Evolutionary conservation across 169 alveolate genomes (phyloP).

Genomic region (Neospora caninum): DNA sequence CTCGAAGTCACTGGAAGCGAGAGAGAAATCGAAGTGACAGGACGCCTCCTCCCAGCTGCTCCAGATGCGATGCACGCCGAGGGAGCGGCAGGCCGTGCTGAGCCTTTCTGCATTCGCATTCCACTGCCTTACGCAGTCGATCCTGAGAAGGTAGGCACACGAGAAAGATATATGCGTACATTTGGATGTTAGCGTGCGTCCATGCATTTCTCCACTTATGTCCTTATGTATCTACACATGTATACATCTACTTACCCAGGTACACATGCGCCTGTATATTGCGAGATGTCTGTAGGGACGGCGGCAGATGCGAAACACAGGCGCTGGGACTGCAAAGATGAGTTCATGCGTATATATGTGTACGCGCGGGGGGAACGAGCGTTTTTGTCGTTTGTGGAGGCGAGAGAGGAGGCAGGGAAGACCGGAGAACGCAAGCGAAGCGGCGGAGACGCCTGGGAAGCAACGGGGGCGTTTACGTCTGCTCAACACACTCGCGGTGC

Average conservation of each 20-base stretch:
- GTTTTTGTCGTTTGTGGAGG: too few species aligned
- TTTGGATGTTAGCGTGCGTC: not conserved
- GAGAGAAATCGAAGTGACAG: not conserved
- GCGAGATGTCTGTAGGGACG: too few species aligned
- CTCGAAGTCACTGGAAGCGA: not conserved
- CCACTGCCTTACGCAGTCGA: conserved; percentile 27
- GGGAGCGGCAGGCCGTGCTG: not conserved
- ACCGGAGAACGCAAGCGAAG: too few species aligned
- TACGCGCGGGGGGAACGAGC: too few species aligned
- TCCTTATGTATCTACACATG: not conserved
- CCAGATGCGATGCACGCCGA: not conserved
- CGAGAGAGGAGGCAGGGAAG: too few species aligned
- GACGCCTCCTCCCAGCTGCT: not conserved
- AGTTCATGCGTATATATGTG: not conserved
- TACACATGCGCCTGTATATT: too few species aligned
- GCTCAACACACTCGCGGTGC: too few species aligned
- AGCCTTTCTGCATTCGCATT: conserved; percentile 15
- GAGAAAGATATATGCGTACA: not conserved
- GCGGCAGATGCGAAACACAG: too few species aligned
- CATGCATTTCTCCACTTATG: not conserved
- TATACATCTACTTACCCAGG: not conserved
- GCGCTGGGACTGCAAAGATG: too few species aligned
- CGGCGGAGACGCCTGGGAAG: too few species aligned
- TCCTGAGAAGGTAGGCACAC: not conserved
- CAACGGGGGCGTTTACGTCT: too few species aligned